Evolutionary conservation across 495 filamentous ascomycete species (phyloP).

Genomic region (Xylaria flabelliformis): DNA sequence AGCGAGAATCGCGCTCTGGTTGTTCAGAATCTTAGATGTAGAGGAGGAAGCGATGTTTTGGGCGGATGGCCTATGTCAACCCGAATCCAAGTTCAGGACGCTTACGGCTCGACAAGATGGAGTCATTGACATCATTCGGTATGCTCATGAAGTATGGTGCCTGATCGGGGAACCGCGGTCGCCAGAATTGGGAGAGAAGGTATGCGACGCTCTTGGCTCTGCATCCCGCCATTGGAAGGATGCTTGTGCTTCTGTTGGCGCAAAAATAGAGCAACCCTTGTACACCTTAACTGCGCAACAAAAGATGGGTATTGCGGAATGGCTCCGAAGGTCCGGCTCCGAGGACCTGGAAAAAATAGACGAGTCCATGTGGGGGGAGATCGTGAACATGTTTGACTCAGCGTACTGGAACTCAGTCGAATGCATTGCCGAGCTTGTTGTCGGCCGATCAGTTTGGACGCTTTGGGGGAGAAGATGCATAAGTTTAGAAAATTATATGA

Average conservation of each 20-base stretch:
- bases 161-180: not conserved
- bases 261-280: not conserved
- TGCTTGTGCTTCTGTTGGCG: not conserved
- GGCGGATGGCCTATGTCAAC: not conserved
- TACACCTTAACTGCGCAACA: not conserved
- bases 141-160: not conserved
- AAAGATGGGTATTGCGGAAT: not conserved
- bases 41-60: not conserved
- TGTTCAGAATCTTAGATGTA: not conserved
- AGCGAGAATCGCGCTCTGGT: not conserved
- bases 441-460: not conserved
- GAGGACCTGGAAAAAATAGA: not conserved
- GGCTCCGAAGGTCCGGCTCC: not conserved
- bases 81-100: not conserved
- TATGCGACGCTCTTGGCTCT: fast-evolving
- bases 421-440: not conserved
- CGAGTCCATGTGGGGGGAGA: not conserved
- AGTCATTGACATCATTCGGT: not conserved
- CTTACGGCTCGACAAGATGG: not conserved
- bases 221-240: not conserved
- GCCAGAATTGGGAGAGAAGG: not conserved
- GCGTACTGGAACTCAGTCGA: not conserved
- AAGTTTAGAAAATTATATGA: not conserved
- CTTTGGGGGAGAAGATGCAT: not conserved
- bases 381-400: not conserved